A percentile compares a stretch with the other conserved stretches of the same genome.
phyloP scores from a whole-genome alignment of 441 rosid genomes.

The Pelargonium cotyledonis region DNA sequence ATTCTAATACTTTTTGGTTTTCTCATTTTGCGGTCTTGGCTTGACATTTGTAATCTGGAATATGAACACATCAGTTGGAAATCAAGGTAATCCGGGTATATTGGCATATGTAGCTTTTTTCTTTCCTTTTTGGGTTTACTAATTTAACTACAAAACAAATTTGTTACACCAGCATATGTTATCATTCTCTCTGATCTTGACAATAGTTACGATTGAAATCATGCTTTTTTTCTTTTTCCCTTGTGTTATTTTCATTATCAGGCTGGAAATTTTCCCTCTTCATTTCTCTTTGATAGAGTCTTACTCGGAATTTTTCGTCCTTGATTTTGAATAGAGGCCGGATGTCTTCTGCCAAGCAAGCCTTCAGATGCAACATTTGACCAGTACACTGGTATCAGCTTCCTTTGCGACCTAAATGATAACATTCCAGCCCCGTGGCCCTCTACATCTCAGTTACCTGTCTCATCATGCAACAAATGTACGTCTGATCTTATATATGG shows the following conservation, averaged over 20 bases:
- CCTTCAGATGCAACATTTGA: conserved; percentile 91
- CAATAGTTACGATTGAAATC: too few relatives aligned
- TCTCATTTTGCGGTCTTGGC: conserved; percentile 7
- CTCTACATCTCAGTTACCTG: conserved; percentile 37
- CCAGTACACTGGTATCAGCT: conserved; percentile 65
- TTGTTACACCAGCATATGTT: not conserved
- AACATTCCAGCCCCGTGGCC: conserved; percentile 98
- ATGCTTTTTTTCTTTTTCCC: too few relatives aligned
- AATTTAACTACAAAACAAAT: not conserved
- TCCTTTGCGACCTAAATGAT: conserved; percentile 91
- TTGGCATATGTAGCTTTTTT: not conserved
- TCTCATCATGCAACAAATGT: conserved; percentile 78
- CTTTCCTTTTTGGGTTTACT: not conserved
- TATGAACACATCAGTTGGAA: conserved; percentile 34
- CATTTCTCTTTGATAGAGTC: not conserved
- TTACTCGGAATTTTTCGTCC: not conserved
- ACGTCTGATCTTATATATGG: conserved; percentile 3
- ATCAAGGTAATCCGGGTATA: conserved; percentile 38
- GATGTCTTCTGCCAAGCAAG: conserved; percentile 91
- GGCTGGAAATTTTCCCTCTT: too few relatives aligned
- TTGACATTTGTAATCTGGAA: conserved; percentile 16
- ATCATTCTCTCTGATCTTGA: not conserved
- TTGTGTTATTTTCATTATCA: too few relatives aligned
- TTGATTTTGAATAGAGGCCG: conserved; percentile 46
- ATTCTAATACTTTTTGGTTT: conserved; percentile 23